These are phyloP conservation scores for Crepidotus variabilis DNA, from an alignment of 768 basidiomycete genomes.

Conservation along the genomic window DNA sequence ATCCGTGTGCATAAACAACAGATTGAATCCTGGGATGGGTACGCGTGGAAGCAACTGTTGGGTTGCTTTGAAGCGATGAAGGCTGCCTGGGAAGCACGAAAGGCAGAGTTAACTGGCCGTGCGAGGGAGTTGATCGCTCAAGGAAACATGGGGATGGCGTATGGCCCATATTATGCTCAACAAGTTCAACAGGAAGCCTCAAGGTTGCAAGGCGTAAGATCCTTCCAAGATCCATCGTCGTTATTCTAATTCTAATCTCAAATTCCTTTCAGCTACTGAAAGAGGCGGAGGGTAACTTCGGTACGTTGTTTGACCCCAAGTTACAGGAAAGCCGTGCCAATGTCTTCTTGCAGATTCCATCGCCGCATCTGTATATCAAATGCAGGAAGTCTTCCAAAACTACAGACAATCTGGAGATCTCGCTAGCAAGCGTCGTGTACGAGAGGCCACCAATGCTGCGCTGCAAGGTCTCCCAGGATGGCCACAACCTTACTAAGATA, in stretches of 20 bases:
- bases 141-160: slow-evolving; percentile 34
- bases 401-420: slow-evolving; percentile 73
- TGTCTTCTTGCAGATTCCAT: slow-evolving; percentile 45
- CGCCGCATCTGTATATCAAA: slow-evolving; percentile 69
- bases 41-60: slow-evolving; percentile 70
- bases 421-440: slow-evolving; percentile 70
- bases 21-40: slow-evolving; percentile 68
- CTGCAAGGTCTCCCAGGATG: slow-evolving; percentile 70
- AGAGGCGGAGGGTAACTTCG: slow-evolving; percentile 51
- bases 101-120: slow-evolving; percentile 48
- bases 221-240: slow-evolving; percentile 1
- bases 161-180: slow-evolving; percentile 40
- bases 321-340: neutral
- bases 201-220: slow-evolving; percentile 56
- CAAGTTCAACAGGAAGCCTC: slow-evolving; percentile 54
- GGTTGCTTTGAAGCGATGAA: slow-evolving; percentile 61
- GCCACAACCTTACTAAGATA: slow-evolving; percentile 36
- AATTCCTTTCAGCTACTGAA: slow-evolving; percentile 40
- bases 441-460: slow-evolving; percentile 77
- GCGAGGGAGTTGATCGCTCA: slow-evolving; percentile 43
- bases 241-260: neutral
- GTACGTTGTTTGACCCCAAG: slow-evolving; percentile 28
- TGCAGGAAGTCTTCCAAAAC: slow-evolving; percentile 67
- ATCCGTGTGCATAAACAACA: slow-evolving; percentile 63
- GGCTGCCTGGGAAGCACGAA: slow-evolving; percentile 59